Base-by-base conservation (phyloP, 176 grass and related monocot species). In the Oryza rufipogon region DNA sequence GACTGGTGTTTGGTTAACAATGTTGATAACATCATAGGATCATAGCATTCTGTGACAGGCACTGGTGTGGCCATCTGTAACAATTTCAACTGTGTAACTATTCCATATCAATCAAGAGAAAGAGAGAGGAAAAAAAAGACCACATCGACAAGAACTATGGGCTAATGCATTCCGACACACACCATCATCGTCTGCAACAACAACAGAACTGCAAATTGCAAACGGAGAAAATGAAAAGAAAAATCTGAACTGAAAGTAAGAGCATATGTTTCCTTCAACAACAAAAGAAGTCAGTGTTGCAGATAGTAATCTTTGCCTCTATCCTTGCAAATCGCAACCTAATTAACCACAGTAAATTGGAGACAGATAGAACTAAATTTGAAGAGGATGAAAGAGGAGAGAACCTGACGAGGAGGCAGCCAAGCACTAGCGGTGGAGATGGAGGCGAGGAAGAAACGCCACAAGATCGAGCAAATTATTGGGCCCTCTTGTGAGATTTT, bases 401-500 rank as follows among this genome's bases (percentile, higher is more conserved):
- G 9, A 49, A 78, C 83, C 75, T 78, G 66, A 47, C 15, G 11
- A n/a, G 75, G 32, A 44, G 1, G 42, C 42, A 44, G 30, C 42
- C 42, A 67, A 78, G 66, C 83, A 63, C 49, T 73, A 42, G 64
- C 46, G 1, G 64, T 15, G 66, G 22, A 22, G 34, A 77, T 44
- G 65, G 65, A 70, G 6, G 32, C 1, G 11, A 36, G 6, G 47
- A 47, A 73, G 32, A 49, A 15, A 49, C 47, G 47, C 42, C 42
- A 44, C 42, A 49, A 49, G 47, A 49, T 12, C 13, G 47, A 15
- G 54, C 20, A 63, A 23, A 63, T 10, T 63, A 63, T 15, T 49
- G 28, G 22, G 12, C 6, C 11, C 4, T 51, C 4, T 20, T 75
- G 42, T 4, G 12, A 26, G 8, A n/a, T 3, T 61, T 11, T 63